phyloP scores from a whole-genome alignment of 345 rosid species.

The Heritiera fomes region DNA sequence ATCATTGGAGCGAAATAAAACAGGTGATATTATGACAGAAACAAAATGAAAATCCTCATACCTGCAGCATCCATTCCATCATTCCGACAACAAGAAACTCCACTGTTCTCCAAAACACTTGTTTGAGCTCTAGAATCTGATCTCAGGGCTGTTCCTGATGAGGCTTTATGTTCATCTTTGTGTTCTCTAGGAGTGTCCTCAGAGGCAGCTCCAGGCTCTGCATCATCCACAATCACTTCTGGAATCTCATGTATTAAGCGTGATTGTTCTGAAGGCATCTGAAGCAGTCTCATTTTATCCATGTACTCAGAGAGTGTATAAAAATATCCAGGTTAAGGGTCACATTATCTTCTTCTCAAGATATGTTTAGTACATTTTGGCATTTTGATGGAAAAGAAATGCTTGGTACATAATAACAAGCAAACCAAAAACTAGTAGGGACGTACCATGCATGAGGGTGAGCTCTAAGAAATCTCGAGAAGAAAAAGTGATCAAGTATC shows the following conservation, averaged over 20 bases:
- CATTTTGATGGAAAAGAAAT: neutral
- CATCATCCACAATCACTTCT: constrained; percentile 40
- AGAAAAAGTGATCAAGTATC: neutral
- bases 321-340: constrained; percentile 30
- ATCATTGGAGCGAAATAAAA: no score
- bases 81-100: neutral
- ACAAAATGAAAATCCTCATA: neutral
- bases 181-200: constrained; percentile 11
- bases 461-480: neutral
- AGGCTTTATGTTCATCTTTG: neutral
- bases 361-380: neutral
- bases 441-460: neutral
- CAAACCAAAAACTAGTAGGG: neutral
- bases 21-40: no score
- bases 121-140: neutral
- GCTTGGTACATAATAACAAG: neutral
- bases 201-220: constrained; percentile 17
- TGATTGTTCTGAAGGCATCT: constrained; percentile 42
- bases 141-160: neutral
- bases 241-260: constrained; percentile 48
- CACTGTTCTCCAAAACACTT: neutral
- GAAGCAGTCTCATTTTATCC: constrained; percentile 40
- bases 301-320: constrained; percentile 37
- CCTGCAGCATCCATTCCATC: constrained; percentile 22
- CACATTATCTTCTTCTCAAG: neutral